phyloP scores from a whole-genome alignment of 83 land plant species.

The Picea engelmannii region DNA sequence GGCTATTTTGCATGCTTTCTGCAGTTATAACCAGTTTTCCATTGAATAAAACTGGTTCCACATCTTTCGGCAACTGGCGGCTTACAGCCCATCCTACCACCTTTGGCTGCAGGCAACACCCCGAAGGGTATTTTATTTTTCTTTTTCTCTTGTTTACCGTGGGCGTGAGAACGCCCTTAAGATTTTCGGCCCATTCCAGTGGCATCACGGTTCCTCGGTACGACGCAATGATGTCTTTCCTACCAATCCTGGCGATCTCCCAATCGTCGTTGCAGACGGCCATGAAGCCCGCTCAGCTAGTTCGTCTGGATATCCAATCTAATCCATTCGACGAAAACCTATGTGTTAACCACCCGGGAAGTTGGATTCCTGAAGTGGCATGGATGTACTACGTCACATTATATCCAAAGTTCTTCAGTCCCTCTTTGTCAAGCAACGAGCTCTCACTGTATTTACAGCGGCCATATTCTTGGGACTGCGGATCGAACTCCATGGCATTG shows the following conservation, averaged over 20 bases:
- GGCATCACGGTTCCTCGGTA: background rate
- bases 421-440: background rate
- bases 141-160: background rate
- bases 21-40: no score
- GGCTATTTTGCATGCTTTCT: no score
- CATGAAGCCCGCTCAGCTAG: background rate
- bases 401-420: no score
- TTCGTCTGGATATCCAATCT: background rate
- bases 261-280: background rate
- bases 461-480: constrained; percentile 33
- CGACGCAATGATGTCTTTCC: background rate
- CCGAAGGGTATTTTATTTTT: background rate
- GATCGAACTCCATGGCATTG: constrained; percentile 60
- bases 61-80: no score
- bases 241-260: background rate
- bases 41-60: no score
- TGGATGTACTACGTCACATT: constrained; percentile 49
- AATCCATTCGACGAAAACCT: background rate
- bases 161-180: background rate
- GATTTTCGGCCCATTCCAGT: background rate
- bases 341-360: constrained; percentile 38
- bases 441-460: constrained; percentile 17
- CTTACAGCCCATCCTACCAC: no score
- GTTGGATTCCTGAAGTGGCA: constrained; percentile 60
- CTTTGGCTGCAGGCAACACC: background rate